Evolutionary conservation across 495 filamentous ascomycete genomes (phyloP), one percentile per base, ranked within the genome.

Genomic region (Neurospora pannonica): DNA sequence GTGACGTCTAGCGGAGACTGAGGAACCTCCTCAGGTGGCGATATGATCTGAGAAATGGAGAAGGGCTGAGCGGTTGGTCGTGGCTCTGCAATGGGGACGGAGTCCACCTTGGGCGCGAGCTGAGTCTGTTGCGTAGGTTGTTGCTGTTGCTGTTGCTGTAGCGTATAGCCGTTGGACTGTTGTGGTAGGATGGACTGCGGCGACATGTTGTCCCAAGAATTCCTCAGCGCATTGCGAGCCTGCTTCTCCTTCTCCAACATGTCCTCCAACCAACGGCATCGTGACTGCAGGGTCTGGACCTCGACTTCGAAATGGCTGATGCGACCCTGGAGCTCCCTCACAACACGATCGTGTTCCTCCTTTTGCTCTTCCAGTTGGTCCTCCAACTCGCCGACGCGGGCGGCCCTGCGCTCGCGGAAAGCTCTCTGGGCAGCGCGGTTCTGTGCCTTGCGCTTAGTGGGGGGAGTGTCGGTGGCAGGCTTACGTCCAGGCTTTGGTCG

Each of bases 401-500:
- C 92, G 3, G 93, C 94, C 74, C 94, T 85, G 40, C 94, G 85
- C 81, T 98, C 95, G n/a, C 95, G 88, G 79, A 97, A 97, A 3
- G 93, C 93, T 74, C 94, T 86, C 83, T 98, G 95, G 17, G 95
- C 94, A n/a, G 92, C 93, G 48, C 95, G 88, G 81, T 98, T 98
- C 80, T 98, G 95, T 0, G 92, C 93, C 83, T 97, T 97, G 73
- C 95, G 90, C 80, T 97, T 96, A 43, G 94, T 97, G 3, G 93
- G 93, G 15, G 94, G 94, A 5, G 93, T 94, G 78, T 98, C 94
- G 17, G 92, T 95, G 28, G 94, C 93, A 11, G 95, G 95, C 81
- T 97, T 97, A 71, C 95, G 89, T 42, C 94, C 95, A n/a, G 95
- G 95, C 86, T 96, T 96, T 36, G 94, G 94, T 70, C 93, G 89